Conservation (phyloP, 495 filamentous ascomycete species). For the Collariella sp. region DNA sequence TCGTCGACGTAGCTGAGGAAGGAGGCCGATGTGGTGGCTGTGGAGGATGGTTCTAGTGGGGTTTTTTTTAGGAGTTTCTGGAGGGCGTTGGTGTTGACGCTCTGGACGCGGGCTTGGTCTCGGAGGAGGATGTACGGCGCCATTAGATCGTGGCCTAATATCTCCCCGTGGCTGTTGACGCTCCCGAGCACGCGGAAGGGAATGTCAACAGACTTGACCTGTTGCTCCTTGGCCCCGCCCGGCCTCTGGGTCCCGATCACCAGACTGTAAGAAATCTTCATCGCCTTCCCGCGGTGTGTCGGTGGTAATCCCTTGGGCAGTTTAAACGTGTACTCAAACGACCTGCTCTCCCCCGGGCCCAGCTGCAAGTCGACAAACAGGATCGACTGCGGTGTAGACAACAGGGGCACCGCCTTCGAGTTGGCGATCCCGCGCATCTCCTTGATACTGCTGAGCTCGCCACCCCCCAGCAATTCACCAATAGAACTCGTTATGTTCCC, state of each 20-base stretch:
- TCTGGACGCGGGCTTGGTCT: conserved; percentile 63
- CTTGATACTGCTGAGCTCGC: conserved; percentile 83
- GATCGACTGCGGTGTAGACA: conserved; percentile 94
- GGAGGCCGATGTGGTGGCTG: conserved; percentile 42
- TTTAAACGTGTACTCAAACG: conserved; percentile 76
- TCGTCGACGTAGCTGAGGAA: conserved; percentile 74
- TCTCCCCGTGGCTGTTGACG: conserved; percentile 61
- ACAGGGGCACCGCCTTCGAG: conserved; percentile 73
- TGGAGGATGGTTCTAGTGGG: conserved; percentile 6
- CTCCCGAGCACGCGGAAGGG: conserved; percentile 92
- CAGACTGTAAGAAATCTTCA: conserved; percentile 86
- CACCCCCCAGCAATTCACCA: conserved; percentile 72
- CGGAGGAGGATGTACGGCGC: conserved; percentile 83
- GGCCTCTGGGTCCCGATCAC: conserved; percentile 88
- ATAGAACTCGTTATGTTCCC: conserved; percentile 80
- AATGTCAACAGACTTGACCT: conserved; percentile 83
- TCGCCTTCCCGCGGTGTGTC: conserved; percentile 82
- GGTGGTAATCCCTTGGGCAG: conserved; percentile 83
- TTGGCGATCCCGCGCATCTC: conserved; percentile 80
- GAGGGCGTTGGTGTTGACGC: conserved; percentile 31
- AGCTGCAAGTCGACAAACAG: conserved; percentile 89
- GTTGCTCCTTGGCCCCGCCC: conserved; percentile 64
- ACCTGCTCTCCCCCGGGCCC: conserved; percentile 79
- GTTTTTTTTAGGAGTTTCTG: conserved; percentile 10
- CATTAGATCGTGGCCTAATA: conserved; percentile 77